Evolutionary conservation across 306 rosid genomes (phyloP).

Genomic region (Argentina anserina): DNA sequence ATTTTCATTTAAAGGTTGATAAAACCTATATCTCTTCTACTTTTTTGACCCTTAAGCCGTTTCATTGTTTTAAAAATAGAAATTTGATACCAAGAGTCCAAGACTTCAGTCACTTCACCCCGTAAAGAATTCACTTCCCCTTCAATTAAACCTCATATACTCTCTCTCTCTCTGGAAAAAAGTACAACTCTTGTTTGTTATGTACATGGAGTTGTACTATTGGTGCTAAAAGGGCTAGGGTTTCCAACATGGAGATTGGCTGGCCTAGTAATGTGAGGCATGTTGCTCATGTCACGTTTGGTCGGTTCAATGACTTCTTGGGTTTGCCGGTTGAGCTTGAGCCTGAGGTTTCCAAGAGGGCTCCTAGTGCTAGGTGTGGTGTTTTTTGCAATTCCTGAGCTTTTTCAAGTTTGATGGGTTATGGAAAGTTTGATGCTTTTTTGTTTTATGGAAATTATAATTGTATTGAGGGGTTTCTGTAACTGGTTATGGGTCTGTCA

Average conservation of each 20-base stretch:
- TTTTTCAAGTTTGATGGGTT: conserved; percentile 4
- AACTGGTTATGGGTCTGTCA: background rate
- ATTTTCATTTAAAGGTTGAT: no score
- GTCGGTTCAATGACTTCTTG: conserved; percentile 93
- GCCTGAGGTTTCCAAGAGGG: conserved; percentile 85
- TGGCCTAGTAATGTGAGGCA: conserved; percentile 94
- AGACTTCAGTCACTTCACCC: no score
- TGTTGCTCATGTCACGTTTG: conserved; percentile 95
- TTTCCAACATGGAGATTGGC: conserved; percentile 89
- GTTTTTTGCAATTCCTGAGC: background rate
- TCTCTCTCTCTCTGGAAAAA: no score
- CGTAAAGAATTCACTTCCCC: no score
- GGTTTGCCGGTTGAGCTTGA: conserved; percentile 96
- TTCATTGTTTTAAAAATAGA: no score
- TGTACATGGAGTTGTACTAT: no score
- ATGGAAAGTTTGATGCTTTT: background rate
- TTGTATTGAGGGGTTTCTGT: background rate
- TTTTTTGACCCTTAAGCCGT: no score
- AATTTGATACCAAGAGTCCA: no score
- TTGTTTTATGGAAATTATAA: background rate
- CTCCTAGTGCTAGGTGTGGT: conserved; percentile 90
- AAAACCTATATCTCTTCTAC: no score
- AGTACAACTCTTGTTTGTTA: no score
- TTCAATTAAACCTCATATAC: no score
- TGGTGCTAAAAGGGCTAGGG: conserved; percentile 19